These are phyloP conservation scores for Malassezia dermatis DNA, from an alignment of 1,284 basidiomycete genomes.

Conservation along the genomic window DNA sequence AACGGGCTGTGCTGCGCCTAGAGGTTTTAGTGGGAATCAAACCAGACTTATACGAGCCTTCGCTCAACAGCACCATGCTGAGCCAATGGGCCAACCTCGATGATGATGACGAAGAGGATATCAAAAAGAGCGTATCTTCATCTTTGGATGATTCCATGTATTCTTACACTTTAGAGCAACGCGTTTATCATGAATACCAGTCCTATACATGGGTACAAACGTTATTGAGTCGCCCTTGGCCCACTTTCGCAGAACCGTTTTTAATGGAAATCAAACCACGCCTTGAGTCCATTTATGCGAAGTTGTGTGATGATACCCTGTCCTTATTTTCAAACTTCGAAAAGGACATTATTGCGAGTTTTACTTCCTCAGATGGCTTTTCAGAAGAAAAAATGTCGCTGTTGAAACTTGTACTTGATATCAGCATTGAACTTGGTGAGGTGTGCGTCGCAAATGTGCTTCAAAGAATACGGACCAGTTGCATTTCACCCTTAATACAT, in stretches of 20 bases:
- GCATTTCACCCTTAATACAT: background rate
- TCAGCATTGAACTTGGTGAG: conserved; percentile 1
- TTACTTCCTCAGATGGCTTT: background rate
- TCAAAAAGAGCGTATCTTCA: background rate
- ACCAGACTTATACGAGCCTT: background rate
- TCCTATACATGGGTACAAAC: background rate
- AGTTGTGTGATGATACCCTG: background rate
- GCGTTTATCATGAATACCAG: background rate
- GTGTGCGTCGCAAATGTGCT: background rate
- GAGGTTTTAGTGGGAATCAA: background rate
- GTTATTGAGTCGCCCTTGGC: background rate
- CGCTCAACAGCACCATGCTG: background rate
- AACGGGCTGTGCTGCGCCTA: background rate
- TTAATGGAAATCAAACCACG: background rate
- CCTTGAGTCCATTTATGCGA: background rate
- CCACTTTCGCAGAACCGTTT: background rate
- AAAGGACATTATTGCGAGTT: background rate
- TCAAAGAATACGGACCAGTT: background rate
- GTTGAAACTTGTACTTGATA: background rate
- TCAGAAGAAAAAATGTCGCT: background rate
- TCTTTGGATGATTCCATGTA: background rate
- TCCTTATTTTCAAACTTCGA: background rate
- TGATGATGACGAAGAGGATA: background rate
- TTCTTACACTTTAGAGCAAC: background rate
- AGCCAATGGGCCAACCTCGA: background rate